Base-by-base conservation (phyloP, 306 rosid genomes). In the Vigna nakashimae region DNA sequence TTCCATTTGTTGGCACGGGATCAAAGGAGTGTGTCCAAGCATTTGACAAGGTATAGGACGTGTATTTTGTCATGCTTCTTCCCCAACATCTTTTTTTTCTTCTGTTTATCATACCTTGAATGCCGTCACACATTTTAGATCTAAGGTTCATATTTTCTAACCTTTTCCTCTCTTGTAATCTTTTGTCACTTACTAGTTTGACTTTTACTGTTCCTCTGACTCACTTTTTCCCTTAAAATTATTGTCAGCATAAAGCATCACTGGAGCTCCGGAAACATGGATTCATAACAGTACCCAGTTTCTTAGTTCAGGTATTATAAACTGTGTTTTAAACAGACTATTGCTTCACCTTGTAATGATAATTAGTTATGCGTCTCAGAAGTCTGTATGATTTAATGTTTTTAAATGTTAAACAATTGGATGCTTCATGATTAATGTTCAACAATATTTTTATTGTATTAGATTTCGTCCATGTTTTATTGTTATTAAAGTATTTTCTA, bases 1-100 rank as follows among this genome's bases (percentile, higher is more conserved):
- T 94, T 83, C 98, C 97, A 69, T 94, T 89, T 89, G 95, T 94
- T 80, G 97, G 98, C 74, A 94, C 98, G 1, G 88, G 97, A 85
- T 92, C 98, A 79, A 90, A 64, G 66, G 95, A 90, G 68, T 92
- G 95, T 82, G 63, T 74, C 58, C 93, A 86, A 82, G 97, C 98
- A 68, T 94, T 94, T 79, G 97, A 94, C 85, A 92, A 94, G 91
- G 98, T 94, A 86, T 38, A 82, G 59, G 64, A 73, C 34, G 13
- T 11, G 5, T 49, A 53, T 75, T 75, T 63, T 65, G 56, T 58
- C 32, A 24, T n/a, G 65, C 42, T 71, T 26, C 1, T 62, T 64
- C 58, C 26, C 48, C 9, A 30, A 65, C 45, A 60, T 66, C 24
- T 32, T 12, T 79, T 62, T 71, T 42, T 2, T 62, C 42, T 36